A percentile compares a stretch with the other conserved stretches of the same genome.
Conservation (phyloP, 208 protist species). For the Trypanosoma mega region DNA sequence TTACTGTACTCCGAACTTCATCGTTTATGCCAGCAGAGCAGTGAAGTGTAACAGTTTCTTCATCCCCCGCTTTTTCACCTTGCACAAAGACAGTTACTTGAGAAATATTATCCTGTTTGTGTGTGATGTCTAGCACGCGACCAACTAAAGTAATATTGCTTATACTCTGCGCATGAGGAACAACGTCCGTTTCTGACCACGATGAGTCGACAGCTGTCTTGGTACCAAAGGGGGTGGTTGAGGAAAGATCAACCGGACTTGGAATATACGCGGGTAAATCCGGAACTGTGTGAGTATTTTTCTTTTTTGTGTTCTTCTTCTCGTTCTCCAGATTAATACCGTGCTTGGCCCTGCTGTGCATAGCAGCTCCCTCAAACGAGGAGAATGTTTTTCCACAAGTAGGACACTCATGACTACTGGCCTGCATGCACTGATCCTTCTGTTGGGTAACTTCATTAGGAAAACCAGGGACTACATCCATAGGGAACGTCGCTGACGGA, state of each 20-base stretch:
- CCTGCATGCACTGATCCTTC: constrained; percentile 9
- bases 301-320: constrained; percentile 18
- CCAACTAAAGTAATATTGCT: constrained; percentile 68
- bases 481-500: not conserved
- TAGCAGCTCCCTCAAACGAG: constrained; percentile 58
- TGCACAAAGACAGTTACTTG: constrained; percentile 61
- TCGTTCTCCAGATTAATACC: constrained; percentile 39
- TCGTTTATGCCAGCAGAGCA: constrained; percentile 40
- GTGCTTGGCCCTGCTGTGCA: constrained; percentile 88
- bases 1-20: constrained; percentile 19
- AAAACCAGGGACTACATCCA: not conserved
- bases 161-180: constrained; percentile 61
- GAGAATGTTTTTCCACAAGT: constrained; percentile 63
- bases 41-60: constrained; percentile 56
- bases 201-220: constrained; percentile 19
- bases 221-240: constrained; percentile 75
- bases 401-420: constrained; percentile 46
- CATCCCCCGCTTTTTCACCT: constrained; percentile 23
- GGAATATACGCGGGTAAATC: constrained; percentile 85
- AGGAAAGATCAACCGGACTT: constrained; percentile 84
- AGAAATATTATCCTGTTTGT: constrained; percentile 21
- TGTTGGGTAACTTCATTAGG: constrained; percentile 19
- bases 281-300: constrained; percentile 24
- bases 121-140: constrained; percentile 43
- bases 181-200: constrained; percentile 76